phyloP scores from a whole-genome alignment of 2,329 filamentous ascomycete genomes.

The Didymosphaeria variabile region DNA sequence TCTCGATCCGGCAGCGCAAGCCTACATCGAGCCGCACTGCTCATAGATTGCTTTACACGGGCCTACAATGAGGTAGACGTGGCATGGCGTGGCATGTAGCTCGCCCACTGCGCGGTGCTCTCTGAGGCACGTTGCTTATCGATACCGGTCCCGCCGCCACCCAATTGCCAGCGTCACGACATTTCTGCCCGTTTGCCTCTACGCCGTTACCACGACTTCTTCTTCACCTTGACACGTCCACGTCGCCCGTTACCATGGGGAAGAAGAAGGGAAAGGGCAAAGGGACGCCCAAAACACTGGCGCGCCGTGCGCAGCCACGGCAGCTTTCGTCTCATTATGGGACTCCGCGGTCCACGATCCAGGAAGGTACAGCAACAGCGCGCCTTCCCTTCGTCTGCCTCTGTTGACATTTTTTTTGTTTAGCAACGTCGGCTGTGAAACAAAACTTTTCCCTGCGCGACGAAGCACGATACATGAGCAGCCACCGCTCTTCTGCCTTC shows the following conservation, averaged over 20 bases:
- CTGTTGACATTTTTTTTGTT: constrained; percentile 32
- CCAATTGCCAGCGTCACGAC: background rate
- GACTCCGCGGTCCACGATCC: constrained; percentile 18
- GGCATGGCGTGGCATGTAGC: background rate
- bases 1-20: background rate
- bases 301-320: constrained; percentile 27
- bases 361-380: constrained; percentile 31
- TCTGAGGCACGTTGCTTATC: constrained; percentile 2
- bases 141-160: constrained; percentile 4
- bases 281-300: constrained; percentile 23
- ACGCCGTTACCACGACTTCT: constrained; percentile 5
- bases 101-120: background rate
- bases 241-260: constrained; percentile 28
- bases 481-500: constrained; percentile 56
- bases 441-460: constrained; percentile 61
- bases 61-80: background rate
- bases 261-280: constrained; percentile 43
- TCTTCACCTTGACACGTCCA: background rate
- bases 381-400: constrained; percentile 17
- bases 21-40: background rate
- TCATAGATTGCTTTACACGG: background rate
- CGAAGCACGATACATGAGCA: constrained; percentile 67
- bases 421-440: constrained; percentile 17
- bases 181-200: constrained; percentile 12
- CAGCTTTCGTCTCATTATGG: constrained; percentile 21